Percentiles rank a stretch among this genome's conserved stretches.
Conservation (phyloP, 768 basidiomycete species). For the Porpolomopsis calyptriformis region DNA sequence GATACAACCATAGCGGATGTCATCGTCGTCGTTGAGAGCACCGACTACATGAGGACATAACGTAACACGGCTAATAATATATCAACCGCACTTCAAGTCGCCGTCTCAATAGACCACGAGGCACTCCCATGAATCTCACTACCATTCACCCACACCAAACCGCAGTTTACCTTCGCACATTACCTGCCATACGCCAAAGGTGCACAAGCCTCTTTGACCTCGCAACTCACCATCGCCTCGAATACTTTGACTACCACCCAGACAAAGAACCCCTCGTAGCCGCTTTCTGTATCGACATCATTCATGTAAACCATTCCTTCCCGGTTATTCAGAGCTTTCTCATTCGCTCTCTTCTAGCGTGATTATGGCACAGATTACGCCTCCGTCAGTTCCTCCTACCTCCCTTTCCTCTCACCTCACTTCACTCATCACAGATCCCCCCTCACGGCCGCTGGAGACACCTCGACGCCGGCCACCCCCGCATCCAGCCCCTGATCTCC, state of each 20-base stretch:
- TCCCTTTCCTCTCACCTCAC: not conserved
- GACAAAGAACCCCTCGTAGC: conserved; percentile 62
- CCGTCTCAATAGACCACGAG: too few species aligned
- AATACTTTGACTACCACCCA: conserved; percentile 82
- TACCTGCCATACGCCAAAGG: conserved; percentile 83
- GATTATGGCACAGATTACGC: conserved; percentile 68
- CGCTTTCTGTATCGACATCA: conserved; percentile 65
- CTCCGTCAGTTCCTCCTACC: conserved; percentile 32
- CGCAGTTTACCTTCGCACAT: conserved; percentile 67
- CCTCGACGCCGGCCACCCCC: conserved; percentile 57
- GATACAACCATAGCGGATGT: too few species aligned
- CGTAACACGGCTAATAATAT: too few species aligned
- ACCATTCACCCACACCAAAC: conserved; percentile 25
- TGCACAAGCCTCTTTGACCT: conserved; percentile 72
- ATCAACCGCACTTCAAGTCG: too few species aligned
- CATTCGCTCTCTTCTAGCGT: conserved; percentile 35
- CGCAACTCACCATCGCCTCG: conserved; percentile 59
- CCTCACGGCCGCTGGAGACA: conserved; percentile 90
- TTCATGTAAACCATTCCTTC: conserved; percentile 42
- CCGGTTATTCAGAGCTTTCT: conserved; percentile 2
- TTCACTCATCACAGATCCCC: conserved; percentile 45
- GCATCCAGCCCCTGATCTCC: conserved; percentile 49
- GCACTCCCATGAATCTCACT: too few species aligned
- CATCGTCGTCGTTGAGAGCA: too few species aligned
- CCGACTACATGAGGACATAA: too few species aligned